These are phyloP conservation scores for Globisporangium mamillatum DNA, from an alignment of 352 stramenopile genomes.

Conservation along the genomic window DNA sequence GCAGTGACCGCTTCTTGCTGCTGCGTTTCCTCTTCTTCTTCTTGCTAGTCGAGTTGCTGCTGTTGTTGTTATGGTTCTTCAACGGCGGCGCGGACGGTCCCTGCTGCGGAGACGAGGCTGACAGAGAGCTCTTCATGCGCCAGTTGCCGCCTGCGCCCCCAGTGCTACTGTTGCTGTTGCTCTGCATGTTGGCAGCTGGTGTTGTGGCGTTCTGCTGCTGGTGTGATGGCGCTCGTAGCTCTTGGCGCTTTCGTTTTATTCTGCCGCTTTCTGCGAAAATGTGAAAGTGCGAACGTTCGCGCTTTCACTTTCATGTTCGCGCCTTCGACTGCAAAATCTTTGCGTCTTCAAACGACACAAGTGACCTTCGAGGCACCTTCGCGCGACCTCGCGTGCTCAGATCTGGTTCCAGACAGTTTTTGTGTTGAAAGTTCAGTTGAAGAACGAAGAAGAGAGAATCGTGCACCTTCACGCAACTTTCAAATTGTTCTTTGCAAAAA, in stretches of 20 bases:
- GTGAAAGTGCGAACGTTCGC: background rate
- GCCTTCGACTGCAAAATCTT: slow-evolving; percentile 4
- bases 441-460: background rate
- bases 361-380: slow-evolving; percentile 4
- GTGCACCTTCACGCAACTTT: background rate
- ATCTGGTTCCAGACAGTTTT: slow-evolving; percentile 1
- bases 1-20: slow-evolving; percentile 24
- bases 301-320: slow-evolving; percentile 4
- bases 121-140: slow-evolving; percentile 9
- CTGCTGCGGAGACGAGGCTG: background rate
- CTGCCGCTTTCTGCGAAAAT: slow-evolving; percentile 2
- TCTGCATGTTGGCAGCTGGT: slow-evolving; percentile 4
- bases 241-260: background rate
- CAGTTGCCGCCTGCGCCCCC: slow-evolving; percentile 4
- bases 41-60: slow-evolving; percentile 2
- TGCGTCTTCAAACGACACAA: slow-evolving; percentile 12
- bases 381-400: background rate
- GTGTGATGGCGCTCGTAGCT: background rate
- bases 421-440: background rate
- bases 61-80: slow-evolving; percentile 14
- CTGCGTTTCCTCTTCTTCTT: slow-evolving; percentile 16
- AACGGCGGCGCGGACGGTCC: slow-evolving; percentile 6
- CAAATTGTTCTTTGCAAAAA: background rate
- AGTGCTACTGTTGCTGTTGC: slow-evolving; percentile 6
- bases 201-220: no score